Evolutionary conservation across 345 rosid species (phyloP).

Genomic region (Pistacia vera): DNA sequence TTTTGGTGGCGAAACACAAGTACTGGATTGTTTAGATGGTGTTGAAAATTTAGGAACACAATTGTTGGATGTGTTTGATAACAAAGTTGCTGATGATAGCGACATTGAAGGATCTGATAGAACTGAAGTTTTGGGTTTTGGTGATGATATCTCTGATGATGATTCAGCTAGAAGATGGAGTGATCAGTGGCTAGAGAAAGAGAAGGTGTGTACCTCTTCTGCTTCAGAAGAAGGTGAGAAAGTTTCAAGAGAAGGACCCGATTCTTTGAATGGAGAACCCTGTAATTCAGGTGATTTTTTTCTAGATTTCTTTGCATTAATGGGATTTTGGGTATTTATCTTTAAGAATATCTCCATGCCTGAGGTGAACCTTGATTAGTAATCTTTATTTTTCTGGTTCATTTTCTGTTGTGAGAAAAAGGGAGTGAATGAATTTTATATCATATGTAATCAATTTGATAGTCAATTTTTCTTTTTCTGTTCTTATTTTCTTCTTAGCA

Average conservation of each 20-base stretch:
- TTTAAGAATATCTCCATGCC: background rate
- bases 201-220: conserved; percentile 21
- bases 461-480: background rate
- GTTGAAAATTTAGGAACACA: conserved; percentile 19
- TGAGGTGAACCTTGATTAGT: background rate
- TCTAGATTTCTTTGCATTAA: conserved; percentile 7
- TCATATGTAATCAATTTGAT: background rate
- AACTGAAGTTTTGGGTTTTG: conserved; percentile 51
- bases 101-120: conserved; percentile 49
- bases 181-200: conserved; percentile 25
- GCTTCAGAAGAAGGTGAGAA: conserved; percentile 18
- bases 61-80: conserved; percentile 28
- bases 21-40: conserved; percentile 1
- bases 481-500: background rate
- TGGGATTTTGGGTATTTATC: background rate
- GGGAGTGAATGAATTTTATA: background rate
- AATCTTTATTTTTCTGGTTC: background rate
- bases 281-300: conserved; percentile 41
- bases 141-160: conserved; percentile 37
- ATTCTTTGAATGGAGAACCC: conserved; percentile 23
- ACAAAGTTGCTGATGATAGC: conserved; percentile 30
- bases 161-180: conserved; percentile 27
- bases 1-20: conserved; percentile 37
- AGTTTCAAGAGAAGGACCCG: conserved; percentile 19
- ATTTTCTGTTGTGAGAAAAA: background rate